Evolutionary conservation across 192 early-diverging fungal genomes (phyloP), one percentile per base, ranked within the genome.

Genomic region (Linnemannia exigua): DNA sequence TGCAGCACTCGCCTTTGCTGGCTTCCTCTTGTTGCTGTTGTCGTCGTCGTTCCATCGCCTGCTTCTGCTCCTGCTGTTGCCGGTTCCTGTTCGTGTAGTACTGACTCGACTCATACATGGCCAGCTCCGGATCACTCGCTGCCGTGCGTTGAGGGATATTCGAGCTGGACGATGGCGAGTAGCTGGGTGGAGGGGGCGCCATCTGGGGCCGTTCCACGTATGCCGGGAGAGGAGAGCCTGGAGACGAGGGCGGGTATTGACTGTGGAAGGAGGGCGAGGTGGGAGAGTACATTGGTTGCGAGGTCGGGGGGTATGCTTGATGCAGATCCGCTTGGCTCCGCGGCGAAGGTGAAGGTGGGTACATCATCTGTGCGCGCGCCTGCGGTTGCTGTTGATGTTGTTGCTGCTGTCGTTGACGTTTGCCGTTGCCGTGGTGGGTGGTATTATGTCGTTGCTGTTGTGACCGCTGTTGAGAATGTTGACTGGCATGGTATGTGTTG

Each of bases 81-180:
- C 78, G 77, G 50, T 86, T 86, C 17, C 84, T 51, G 54, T 80
- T 74, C 12, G 84, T 86, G 33, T 86, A 86, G 50, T 86, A 86
- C 9, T 70, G 75, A 15, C 73, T 70, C 19, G 17, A 47, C 78
- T 86, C 78, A 28, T 86, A 86, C 74, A 86, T 5, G 8, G 77
- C 84, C 46, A 86, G 17, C 50, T 86, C 84, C 5, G 84, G 84
- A 50, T 86, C 84, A 20, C 74, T 76, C 7, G 78, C 38, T 37
- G 74, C 69, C 14, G 58, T 63, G 12, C 58, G 58, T 12, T 63
- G 58, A 33, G 58, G 58, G n/a, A 63, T 11, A 8, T 63, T 63
- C 58, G 44, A 28, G 25, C 16, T 66, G 50, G 66, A 33, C 0
- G 74, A 47, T 38, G 67, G 74, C 1, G 84, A 86, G 19, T 79